Evolutionary conservation across 2,329 filamentous ascomycete species (phyloP).

Genomic region (Ophiostoma populinum): DNA sequence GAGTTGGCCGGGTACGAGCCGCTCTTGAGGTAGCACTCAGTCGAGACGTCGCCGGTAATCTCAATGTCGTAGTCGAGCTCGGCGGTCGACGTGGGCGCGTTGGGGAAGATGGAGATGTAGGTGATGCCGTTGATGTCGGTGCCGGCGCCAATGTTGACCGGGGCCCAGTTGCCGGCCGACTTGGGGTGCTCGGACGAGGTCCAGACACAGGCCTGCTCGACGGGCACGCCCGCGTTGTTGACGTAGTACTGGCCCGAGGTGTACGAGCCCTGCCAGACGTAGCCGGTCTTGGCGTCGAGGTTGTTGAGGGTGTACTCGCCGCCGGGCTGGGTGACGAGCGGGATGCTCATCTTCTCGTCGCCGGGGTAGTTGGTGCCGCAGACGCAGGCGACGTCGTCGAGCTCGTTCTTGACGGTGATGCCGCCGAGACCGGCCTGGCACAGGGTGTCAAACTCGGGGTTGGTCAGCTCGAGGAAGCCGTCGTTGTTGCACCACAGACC

Average conservation of each 20-base stretch:
- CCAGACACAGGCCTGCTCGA: constrained; percentile 64
- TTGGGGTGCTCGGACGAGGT: constrained; percentile 27
- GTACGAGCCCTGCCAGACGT: constrained; percentile 51
- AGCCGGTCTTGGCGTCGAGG: constrained; percentile 56
- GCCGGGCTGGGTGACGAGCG: constrained; percentile 46
- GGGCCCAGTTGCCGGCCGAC: constrained; percentile 67
- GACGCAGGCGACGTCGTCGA: constrained; percentile 48
- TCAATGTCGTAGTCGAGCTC: constrained; percentile 64
- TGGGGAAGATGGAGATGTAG: constrained; percentile 74
- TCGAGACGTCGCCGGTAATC: constrained; percentile 46
- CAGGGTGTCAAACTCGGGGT: constrained; percentile 46
- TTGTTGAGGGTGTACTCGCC: constrained; percentile 49
- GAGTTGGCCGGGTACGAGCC: constrained; percentile 42
- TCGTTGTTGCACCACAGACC: constrained; percentile 62
- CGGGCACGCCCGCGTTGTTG: constrained; percentile 58
- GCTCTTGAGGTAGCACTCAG: constrained; percentile 46
- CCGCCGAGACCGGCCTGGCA: constrained; percentile 58
- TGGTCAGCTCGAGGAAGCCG: constrained; percentile 64
- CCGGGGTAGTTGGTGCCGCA: constrained; percentile 97
- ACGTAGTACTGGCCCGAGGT: constrained; percentile 96
- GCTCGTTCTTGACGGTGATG: constrained; percentile 59
- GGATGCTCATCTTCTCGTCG: constrained; percentile 74
- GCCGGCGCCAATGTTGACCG: constrained; percentile 71
- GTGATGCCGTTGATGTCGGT: constrained; percentile 45
- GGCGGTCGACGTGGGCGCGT: constrained; percentile 54